phyloP scores from a whole-genome alignment of 2,329 filamentous ascomycete genomes.

The Sphaerulina vaccinii region DNA sequence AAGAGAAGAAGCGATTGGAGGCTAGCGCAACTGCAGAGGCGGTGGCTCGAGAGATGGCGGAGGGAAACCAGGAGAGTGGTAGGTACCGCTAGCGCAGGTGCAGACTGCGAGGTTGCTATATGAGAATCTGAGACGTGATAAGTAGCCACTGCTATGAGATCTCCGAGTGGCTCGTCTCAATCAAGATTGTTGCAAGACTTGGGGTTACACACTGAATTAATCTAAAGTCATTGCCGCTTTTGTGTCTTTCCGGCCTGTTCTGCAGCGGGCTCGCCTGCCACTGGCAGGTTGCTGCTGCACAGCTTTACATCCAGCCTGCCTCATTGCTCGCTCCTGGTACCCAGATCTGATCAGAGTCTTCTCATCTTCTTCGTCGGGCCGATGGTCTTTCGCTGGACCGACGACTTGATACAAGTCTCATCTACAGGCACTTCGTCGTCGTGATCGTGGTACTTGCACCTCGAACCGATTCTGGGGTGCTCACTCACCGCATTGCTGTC shows the following conservation, averaged over 20 bases:
- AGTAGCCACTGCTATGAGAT: neutral
- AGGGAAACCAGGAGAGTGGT: neutral
- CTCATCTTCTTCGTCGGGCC: too few relatives aligned
- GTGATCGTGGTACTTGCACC: conserved; percentile 19
- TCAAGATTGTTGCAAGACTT: too few relatives aligned
- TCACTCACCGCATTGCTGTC: neutral
- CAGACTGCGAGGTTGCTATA: neutral
- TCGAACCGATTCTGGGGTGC: neutral
- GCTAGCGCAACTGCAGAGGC: neutral
- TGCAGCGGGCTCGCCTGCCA: too few relatives aligned
- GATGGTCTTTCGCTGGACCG: neutral
- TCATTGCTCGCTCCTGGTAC: too few relatives aligned
- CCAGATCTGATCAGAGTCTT: too few relatives aligned
- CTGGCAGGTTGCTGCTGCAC: too few relatives aligned
- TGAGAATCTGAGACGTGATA: neutral
- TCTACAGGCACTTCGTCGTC: conserved; percentile 9
- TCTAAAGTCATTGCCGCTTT: too few relatives aligned
- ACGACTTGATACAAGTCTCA: neutral
- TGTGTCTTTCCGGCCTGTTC: too few relatives aligned
- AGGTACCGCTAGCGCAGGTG: too few relatives aligned
- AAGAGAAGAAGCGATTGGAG: conserved; percentile 5
- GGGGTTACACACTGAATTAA: too few relatives aligned
- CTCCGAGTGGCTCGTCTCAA: neutral
- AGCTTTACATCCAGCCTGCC: too few relatives aligned
- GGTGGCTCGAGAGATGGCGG: neutral